A percentile compares a stretch with the other conserved stretches of the same genome.
Conservation (phyloP, 116 monocot species). For the Trichopus zeylanicus region DNA sequence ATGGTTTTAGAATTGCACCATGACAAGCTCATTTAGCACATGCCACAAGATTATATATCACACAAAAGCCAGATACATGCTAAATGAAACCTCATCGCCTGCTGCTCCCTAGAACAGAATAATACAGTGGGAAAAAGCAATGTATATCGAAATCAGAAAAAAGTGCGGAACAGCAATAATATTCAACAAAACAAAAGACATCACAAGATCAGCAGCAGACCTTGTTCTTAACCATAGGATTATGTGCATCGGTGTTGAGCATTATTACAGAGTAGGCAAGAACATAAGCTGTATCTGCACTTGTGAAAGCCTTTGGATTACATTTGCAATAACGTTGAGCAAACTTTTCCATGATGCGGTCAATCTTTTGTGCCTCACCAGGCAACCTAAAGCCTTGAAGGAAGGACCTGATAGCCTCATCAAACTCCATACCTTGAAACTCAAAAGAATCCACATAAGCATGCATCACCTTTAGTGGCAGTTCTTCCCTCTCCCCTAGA, state of each 20-base stretch:
- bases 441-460: constrained; percentile 98
- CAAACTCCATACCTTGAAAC: constrained; percentile 95
- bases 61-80: not conserved
- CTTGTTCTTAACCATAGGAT: constrained; percentile 97
- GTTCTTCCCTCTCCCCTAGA: constrained; percentile 90
- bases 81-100: not conserved
- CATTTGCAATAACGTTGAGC: constrained; percentile 95
- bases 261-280: constrained; percentile 97
- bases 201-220: constrained; percentile 19
- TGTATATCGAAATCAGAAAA: too few relatives aligned
- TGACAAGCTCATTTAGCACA: not conserved
- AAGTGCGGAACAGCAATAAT: not conserved
- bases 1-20: not conserved
- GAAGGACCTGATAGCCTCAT: constrained; percentile 84
- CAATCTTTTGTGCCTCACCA: constrained; percentile 98
- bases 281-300: constrained; percentile 99
- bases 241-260: constrained; percentile 97
- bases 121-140: not conserved
- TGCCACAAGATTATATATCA: not conserved
- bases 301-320: constrained; percentile 75
- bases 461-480: constrained; percentile 91
- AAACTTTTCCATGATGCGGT: constrained; percentile 98
- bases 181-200: constrained; percentile 1
- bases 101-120: not conserved
- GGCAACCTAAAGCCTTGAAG: constrained; percentile 93